Conservation (phyloP, 2,329 filamentous ascomycete genomes). For the Incumbomyces delicatus region DNA sequence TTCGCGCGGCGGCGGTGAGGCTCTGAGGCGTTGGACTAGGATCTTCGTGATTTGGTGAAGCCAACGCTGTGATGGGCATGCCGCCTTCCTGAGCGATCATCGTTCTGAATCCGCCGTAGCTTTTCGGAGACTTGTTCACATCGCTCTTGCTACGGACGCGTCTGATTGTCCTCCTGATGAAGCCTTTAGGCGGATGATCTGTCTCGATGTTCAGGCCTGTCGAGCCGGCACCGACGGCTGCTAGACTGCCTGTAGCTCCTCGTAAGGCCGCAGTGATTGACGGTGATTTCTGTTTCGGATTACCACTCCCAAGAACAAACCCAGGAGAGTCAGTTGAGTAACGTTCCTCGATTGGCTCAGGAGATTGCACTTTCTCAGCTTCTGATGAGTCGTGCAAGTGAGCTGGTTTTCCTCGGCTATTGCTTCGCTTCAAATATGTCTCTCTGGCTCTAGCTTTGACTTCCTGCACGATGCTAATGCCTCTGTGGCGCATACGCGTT, state of each 20-base stretch:
- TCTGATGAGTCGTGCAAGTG: conserved; percentile 9
- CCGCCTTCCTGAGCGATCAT: conserved; percentile 50
- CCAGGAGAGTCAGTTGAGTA: conserved; percentile 19
- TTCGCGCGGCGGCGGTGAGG: not conserved
- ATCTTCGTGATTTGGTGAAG: conserved; percentile 40
- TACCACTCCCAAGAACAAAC: conserved; percentile 28
- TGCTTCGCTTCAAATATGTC: conserved; percentile 32
- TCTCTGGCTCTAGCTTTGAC: conserved; percentile 28
- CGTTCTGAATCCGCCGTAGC: conserved; percentile 37
- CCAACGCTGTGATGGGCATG: conserved; percentile 47
- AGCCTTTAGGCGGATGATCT: conserved; percentile 23
- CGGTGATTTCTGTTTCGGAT: conserved; percentile 30
- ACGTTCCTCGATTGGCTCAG: conserved; percentile 16
- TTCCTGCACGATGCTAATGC: conserved; percentile 32
- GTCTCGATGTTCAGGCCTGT: conserved; percentile 49
- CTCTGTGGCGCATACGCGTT: conserved; percentile 29
- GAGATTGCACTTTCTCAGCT: conserved; percentile 4
- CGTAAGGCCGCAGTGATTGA: conserved; percentile 34
- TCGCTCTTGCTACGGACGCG: conserved; percentile 49
- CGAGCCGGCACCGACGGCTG: conserved; percentile 41
- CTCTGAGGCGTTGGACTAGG: conserved; percentile 21
- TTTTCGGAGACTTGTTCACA: conserved; percentile 33
- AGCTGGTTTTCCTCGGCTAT: conserved; percentile 37
- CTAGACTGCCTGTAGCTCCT: conserved; percentile 37
- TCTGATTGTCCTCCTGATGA: conserved; percentile 15